These are phyloP conservation scores for Ogataea nitratoaversa DNA, from an alignment of 805 yeast genomes.

Conservation along the genomic window DNA sequence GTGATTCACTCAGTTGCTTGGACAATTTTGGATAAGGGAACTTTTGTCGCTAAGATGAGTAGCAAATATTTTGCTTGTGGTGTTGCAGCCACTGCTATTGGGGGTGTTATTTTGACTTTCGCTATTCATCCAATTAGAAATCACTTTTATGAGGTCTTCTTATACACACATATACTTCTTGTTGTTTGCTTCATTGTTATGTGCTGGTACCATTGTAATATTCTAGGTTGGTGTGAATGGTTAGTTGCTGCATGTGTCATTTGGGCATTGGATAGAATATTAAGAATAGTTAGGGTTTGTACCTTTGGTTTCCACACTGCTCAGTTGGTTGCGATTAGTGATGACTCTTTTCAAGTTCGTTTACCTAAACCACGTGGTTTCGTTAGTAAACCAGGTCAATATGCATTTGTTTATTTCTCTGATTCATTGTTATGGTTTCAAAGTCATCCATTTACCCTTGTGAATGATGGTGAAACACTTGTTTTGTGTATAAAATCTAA, in stretches of 20 bases:
- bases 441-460: constrained; percentile 66
- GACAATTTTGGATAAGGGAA: constrained; percentile 3
- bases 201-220: constrained; percentile 53
- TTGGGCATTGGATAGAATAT: constrained; percentile 49
- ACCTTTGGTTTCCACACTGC: constrained; percentile 24
- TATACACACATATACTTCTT: constrained; percentile 52
- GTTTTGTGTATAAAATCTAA: constrained; percentile 43
- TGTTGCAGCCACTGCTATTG: constrained; percentile 37
- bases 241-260: constrained; percentile 38
- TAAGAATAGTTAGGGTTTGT: constrained; percentile 33
- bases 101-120: constrained; percentile 43
- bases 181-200: constrained; percentile 51
- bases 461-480: constrained; percentile 35
- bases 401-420: constrained; percentile 52
- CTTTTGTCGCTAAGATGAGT: constrained; percentile 6
- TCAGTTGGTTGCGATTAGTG: constrained; percentile 12
- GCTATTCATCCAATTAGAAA: constrained; percentile 50
- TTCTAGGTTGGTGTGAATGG: constrained; percentile 33
- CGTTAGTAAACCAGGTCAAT: constrained; percentile 51
- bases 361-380: constrained; percentile 49
- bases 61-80: constrained; percentile 28
- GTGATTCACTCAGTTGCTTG: constrained; percentile 35
- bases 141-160: constrained; percentile 54
- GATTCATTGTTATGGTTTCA: constrained; percentile 55
- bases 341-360: constrained; percentile 40